Base-by-base conservation (phyloP, 495 filamentous ascomycete species). In the Achaetomiella virescens region DNA sequence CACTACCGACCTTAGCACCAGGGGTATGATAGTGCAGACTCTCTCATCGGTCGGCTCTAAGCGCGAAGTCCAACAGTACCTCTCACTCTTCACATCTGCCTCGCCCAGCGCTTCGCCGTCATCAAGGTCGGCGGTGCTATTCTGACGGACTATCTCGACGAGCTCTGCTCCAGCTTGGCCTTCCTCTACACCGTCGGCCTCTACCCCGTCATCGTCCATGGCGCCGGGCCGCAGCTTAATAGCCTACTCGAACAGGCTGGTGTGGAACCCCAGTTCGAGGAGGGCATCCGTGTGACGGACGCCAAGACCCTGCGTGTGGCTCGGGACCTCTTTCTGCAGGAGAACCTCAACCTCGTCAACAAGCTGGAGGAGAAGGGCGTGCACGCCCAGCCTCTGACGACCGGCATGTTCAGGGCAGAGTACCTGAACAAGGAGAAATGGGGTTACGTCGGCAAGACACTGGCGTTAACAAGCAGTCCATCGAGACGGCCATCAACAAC, bases 61-160 rank as follows among this genome's bases (percentile, higher is more conserved):
- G 81, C 81, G 93, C 49, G 93, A 98, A 74, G 91, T 96, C 37
- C 89, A 97, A 77, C 95, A 97, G 68, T 97, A 98, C 75, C 85
- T 97, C 50, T 95, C 92, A 47, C 91, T 97, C 68, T 98, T 98
- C 79, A 93, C 86, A 53, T 96, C 91, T 33, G 93, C 97, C 45
- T 95, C 92, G 21, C 95, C 89, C 92, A 97, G 78, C 90, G 96
- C 66, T 98, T 98, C 71, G 93, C 93, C 62, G 93, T 98, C 48
- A 97, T 98, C 72, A 98, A 98, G 78, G 95, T 98, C 49, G 93
- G 93, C 21, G 93, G 93, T 48, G 93, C 95, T 48, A 97, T 97
- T 64, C 85, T 98, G 62, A 96, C 92, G 56, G 92, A 97, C 70
- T 89, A 96, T 74, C 79, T 95, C 49, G 86, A 95, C 68, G 88